Base-by-base conservation (phyloP, 805 yeast species). In the Kodamaea lidongshanica region DNA sequence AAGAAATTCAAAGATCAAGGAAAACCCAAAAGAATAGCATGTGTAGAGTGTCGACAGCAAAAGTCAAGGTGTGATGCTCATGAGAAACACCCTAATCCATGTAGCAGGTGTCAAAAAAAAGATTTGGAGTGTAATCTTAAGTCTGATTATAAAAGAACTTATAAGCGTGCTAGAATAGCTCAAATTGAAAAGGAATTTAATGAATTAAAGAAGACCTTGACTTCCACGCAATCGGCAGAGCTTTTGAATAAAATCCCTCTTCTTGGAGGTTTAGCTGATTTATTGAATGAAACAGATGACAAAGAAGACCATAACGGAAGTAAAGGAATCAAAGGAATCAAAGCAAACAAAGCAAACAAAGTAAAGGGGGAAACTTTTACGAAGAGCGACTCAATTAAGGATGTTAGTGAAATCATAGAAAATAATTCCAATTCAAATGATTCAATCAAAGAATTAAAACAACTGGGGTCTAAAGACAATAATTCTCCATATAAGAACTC, bases 11-110 rank as follows among this genome's bases (percentile, higher is more conserved):
- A 29, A 36, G 45, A 36, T 22, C 21, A 22, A 8, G 28, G 42
- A 2, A 56, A 45, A 30, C 43, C 53, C 22, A 79, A 77, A 51
- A 67, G 76, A 33, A 74, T 87, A 51, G 97, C 97, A 0, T 92
- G 98, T 62, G 86, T 85, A 1, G 95, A 89, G 47, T 92, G 98
- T 52, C 73, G 97, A 9, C 97, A 92, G 56, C 98, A 89, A 53
- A 92, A 92, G 57, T 79, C 87, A 19, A 74, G 77, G 46, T 88
- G 96, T 59, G 95, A 88, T 57, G 94, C 95, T 8, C 74, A 68
- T 40, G 87, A 75, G 35, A 67, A 64, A 29, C 72, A 77, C 18
- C 95, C 95, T 0, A 64, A 64, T 6, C 83, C 95, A 2, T 92
- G 98, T 46, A 65, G 89, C 0, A 65, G 95, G 38, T 92, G 98